Conservation (phyloP, 352 stramenopile genomes). For the Elongisporangium prolatum region DNA sequence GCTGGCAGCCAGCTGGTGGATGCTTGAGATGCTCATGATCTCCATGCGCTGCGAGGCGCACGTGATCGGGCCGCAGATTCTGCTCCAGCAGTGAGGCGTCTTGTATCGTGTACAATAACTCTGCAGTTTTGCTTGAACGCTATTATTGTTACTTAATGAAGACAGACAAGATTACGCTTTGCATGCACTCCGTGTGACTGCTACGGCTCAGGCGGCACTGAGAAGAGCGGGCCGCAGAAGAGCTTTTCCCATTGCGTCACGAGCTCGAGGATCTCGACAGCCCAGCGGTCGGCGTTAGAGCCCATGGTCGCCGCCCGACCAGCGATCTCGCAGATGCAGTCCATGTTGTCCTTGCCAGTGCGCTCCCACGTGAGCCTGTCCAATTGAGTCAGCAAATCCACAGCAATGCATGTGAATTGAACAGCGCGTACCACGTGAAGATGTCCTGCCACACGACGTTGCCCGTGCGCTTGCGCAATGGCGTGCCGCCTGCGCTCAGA, state of each 20-base stretch:
- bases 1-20: constrained; percentile 53
- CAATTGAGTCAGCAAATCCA: not conserved
- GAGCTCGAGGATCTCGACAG: not conserved
- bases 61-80: constrained; percentile 33
- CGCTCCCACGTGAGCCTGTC: not conserved
- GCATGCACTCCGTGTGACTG: too few relatives aligned
- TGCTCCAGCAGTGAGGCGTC: constrained; percentile 18
- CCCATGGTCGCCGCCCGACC: not conserved
- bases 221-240: not conserved
- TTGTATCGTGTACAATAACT: not conserved
- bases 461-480: not conserved
- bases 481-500: too few relatives aligned
- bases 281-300: not conserved
- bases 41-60: constrained; percentile 50
- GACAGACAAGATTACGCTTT: not conserved
- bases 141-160: not conserved
- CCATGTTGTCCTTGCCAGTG: not conserved
- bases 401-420: too few relatives aligned
- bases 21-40: constrained; percentile 70
- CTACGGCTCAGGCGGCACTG: not conserved
- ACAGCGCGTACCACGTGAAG: not conserved
- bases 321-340: not conserved
- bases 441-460: not conserved
- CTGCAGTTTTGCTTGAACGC: not conserved
- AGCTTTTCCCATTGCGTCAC: not conserved